Percentiles rank a stretch among this genome's conserved stretches.
These are phyloP conservation scores for Colletotrichum sp. DNA, from an alignment of 2,329 filamentous ascomycete species.

Conservation along the genomic window DNA sequence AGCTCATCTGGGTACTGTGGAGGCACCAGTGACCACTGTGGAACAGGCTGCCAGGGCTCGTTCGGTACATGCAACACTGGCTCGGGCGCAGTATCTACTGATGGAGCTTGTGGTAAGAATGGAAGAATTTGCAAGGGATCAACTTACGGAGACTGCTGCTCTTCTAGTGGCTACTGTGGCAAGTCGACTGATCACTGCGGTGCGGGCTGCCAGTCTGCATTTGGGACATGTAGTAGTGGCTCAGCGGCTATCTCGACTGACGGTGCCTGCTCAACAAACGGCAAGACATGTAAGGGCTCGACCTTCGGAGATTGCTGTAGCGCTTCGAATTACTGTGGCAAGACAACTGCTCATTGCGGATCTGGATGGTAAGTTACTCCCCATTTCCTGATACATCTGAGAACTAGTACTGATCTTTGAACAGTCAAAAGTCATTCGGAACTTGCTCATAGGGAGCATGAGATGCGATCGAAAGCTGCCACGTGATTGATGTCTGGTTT, in stretches of 20 bases:
- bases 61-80: neutral
- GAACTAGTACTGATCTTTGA: neutral
- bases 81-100: neutral
- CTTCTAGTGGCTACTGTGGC: neutral
- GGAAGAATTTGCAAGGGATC: neutral
- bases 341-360: neutral
- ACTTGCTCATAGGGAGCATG: neutral
- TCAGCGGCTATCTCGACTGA: neutral
- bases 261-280: neutral
- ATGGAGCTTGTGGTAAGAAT: neutral
- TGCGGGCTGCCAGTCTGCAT: neutral
- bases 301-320: neutral
- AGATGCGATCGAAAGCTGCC: neutral
- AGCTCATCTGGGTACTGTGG: neutral
- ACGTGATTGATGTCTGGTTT: neutral
- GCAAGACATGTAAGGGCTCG: neutral
- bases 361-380: neutral
- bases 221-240: neutral
- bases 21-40: neutral
- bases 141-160: neutral
- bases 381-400: neutral
- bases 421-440: neutral
- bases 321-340: neutral
- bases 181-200: neutral
- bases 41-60: neutral